Evolutionary conservation across 345 rosid genomes (phyloP).

Genomic region (Eucalyptus pauciflora): DNA sequence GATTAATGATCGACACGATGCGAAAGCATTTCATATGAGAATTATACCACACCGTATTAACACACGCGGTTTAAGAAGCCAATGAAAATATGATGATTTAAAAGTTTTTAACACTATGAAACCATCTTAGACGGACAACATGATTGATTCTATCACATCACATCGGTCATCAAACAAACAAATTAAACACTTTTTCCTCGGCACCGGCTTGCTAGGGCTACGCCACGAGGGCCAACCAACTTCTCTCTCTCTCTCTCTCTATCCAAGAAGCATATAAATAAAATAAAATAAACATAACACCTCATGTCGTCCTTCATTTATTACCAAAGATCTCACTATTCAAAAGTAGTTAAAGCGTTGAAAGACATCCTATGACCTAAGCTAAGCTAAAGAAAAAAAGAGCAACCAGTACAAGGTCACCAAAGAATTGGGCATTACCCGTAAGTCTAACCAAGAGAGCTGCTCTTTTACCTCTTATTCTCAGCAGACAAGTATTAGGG

Average conservation of each 20-base stretch:
- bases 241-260: neutral
- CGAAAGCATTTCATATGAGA: neutral
- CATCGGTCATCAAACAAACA: neutral
- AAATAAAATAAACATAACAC: neutral
- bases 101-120: neutral
- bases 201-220: neutral
- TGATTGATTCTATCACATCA: neutral
- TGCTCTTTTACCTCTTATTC: neutral
- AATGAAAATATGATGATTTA: neutral
- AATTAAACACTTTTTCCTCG: neutral
- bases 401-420: neutral
- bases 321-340: neutral
- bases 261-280: too few species aligned
- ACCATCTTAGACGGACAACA: rapidly evolving
- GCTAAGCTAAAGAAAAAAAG: neutral
- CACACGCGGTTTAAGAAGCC: neutral
- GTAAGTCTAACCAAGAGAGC: neutral
- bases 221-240: rapidly evolving
- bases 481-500: neutral
- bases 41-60: rapidly evolving
- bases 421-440: neutral
- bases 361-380: neutral
- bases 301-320: neutral
- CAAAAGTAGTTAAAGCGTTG: neutral
- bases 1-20: rapidly evolving